Conservation (phyloP, 2,329 filamentous ascomycete species). For the Sclerotinia borealis region DNA sequence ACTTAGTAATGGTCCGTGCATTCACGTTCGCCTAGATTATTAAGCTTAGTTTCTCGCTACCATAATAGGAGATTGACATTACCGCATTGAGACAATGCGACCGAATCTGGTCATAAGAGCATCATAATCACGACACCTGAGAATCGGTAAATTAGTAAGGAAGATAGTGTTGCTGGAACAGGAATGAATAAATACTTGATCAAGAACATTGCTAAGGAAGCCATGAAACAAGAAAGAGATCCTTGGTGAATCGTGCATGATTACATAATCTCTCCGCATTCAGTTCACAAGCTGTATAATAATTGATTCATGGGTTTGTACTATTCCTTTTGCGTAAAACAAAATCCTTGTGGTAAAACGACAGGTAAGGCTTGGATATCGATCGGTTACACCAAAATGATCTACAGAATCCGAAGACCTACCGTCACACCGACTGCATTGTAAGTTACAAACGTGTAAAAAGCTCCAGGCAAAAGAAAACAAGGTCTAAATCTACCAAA, state of each 20-base stretch:
- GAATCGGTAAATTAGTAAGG: neutral
- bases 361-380: neutral
- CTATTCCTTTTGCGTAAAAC: neutral
- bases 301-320: too few species aligned
- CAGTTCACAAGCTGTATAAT: too few species aligned
- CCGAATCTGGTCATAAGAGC: neutral
- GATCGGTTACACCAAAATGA: neutral
- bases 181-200: too few species aligned
- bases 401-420: too few species aligned
- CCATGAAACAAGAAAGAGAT: neutral
- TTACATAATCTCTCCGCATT: neutral
- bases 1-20: neutral
- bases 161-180: fast-evolving
- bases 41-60: neutral
- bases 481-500: neutral
- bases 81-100: neutral
- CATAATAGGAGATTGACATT: neutral
- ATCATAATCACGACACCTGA: neutral
- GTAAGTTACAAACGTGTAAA: neutral
- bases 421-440: too few species aligned
- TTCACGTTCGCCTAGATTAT: neutral
- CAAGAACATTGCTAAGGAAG: too few species aligned
- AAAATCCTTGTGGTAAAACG: neutral
- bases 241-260: neutral
- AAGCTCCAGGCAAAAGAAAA: neutral